Evolutionary conservation across 352 stramenopile genomes (phyloP), one percentile per base, ranked within the genome.

Genomic region (Phytophthora cryptogea): DNA sequence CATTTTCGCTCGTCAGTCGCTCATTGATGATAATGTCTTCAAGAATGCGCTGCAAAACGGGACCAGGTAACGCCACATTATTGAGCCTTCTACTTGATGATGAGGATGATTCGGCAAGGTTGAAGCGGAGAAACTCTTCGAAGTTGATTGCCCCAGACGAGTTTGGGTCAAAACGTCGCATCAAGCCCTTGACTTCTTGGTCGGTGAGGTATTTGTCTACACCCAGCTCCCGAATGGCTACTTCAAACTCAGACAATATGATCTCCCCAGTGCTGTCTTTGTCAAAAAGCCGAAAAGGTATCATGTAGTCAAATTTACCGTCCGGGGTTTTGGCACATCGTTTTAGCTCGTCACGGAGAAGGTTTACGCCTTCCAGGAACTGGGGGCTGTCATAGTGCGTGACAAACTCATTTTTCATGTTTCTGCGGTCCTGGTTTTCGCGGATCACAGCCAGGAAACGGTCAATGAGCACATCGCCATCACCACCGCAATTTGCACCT

Each of bases 341-440:
- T 33, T 83, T 83, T 31, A 92, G 77, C 52, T 94, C 84, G 1
- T 80, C 77, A 5, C 83, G 80, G 28, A 94, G 62, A 9, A 91
- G 49, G 17, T 86, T 74, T 6, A 92, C 74, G 1, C 84, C 84
- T 61, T 91, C 82, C n/a, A 86, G 52, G 32, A 94, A 94, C 43
- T 73, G 66, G 2, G 84, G 84, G 32, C 82, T 94, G 36, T 94
- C 84, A 41, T 90, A 91, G 39, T 90, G 80, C 2, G 82, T 94
- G 28, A 92, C 65, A 63, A 90, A 94, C 47, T 90, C 84, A 54
- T 80, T 86, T 50, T 90, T 90, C 84, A 92, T 94, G 58, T 90
- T 94, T 54, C 82, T 68, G 7, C 84, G 80, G 30, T 94, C 82
- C 33, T 70, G 67, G 11, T 81, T 89, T 47, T 90, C 83, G 33